Evolutionary conservation across 257 asterid genomes (phyloP), one percentile per base, ranked within the genome.

Genomic region (Sherardia arvensis): DNA sequence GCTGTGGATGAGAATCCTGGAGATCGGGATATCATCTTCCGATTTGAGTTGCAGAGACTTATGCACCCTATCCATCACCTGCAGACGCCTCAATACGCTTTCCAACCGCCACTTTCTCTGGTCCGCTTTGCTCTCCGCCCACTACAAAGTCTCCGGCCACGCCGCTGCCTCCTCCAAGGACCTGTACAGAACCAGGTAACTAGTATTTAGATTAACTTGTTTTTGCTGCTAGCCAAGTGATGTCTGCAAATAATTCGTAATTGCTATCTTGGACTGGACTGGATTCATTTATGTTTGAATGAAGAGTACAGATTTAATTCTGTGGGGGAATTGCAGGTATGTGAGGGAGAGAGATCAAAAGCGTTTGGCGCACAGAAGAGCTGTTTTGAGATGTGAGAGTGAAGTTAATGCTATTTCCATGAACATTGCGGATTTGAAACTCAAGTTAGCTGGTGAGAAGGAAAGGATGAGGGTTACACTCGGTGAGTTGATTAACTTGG

Each of bases 371-470:
- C 90, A 81, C 55, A 86, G 85, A 78, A 79, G 95, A 75, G 74
- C 51, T 65, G 84, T 86, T 70, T 69, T 86, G 65, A 80, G 94
- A 69, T 76, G 88, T 17, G 92, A 91, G 82, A 86, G 98, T 62
- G 80, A 72, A 69, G 74, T 84, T 34, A 80, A 77, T 7, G 88
- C 76, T 78, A 78, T 62, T 29, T 28, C 40, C 53, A 80, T 86
- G 71, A 84, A 81, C 83, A 76, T 88, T 71, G 74, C 63, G 76
- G 85, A 72, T 71, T 40, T 79, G 26, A 69, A 81, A 74, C 62
- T 38, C 61, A 84, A 64, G 65, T 68, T 51, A 18, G 67, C 60
- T 1, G 81, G 71, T 71, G 96, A 88, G 78, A 86, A 68, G 51
- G 81, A 74, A 67, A 91, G 73, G 60, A 68, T 79, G 87, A 75